Conservation (phyloP, 768 basidiomycete genomes). For the Lactarius vividus region DNA sequence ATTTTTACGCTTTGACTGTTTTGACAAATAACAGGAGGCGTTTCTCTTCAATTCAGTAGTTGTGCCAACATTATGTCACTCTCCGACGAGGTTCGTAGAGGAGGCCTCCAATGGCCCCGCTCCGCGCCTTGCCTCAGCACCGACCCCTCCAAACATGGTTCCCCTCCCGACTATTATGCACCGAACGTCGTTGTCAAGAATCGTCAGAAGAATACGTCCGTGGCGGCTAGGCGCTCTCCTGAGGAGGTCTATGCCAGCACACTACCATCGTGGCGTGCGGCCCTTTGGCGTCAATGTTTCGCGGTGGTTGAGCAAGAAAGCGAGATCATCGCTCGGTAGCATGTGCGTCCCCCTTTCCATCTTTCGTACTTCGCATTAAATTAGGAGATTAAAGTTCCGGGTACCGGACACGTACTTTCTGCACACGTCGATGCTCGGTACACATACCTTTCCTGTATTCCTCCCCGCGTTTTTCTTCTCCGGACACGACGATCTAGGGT, state of each 20-base stretch:
- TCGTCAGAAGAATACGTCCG: constrained; percentile 9
- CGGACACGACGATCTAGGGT: constrained; percentile 65
- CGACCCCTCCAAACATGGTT: neutral
- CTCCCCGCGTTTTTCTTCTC: constrained; percentile 90
- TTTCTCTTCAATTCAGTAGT: neutral
- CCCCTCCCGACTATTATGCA: neutral
- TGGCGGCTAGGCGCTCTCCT: constrained; percentile 33
- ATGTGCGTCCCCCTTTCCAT: constrained; percentile 42
- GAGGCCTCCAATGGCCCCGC: neutral
- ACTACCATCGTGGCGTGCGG: constrained; percentile 64
- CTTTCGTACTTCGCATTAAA: constrained; percentile 21
- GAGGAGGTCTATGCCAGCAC: constrained; percentile 62
- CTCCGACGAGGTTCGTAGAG: neutral
- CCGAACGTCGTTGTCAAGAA: neutral
- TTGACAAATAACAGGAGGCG: neutral
- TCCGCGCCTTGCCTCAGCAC: neutral
- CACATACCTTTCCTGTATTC: constrained; percentile 89
- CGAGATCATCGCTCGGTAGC: constrained; percentile 57
- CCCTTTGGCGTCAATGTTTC: constrained; percentile 53
- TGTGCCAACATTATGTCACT: constrained; percentile 3
- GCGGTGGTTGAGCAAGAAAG: constrained; percentile 57
- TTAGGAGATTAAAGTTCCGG: constrained; percentile 36
- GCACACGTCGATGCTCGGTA: constrained; percentile 74
- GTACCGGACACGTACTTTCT: constrained; percentile 81
- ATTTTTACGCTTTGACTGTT: neutral